phyloP scores from a whole-genome alignment of 1,284 basidiomycete species.

The Ustilago curta region DNA sequence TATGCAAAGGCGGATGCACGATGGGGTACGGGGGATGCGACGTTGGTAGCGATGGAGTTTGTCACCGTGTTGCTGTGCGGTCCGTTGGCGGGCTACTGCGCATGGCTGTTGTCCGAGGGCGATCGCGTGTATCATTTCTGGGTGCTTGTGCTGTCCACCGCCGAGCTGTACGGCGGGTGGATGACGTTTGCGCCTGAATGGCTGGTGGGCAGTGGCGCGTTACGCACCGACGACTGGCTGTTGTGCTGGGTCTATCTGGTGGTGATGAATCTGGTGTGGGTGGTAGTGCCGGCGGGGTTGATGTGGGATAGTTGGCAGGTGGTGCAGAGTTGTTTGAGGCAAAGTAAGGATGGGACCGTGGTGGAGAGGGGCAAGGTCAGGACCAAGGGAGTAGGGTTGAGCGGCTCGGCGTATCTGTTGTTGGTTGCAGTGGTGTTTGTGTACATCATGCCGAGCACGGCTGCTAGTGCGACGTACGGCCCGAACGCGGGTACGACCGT shows the following conservation, averaged over 20 bases:
- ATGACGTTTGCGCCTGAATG: slow-evolving; percentile 68
- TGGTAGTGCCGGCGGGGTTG: slow-evolving; percentile 40
- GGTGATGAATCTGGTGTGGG: slow-evolving; percentile 51
- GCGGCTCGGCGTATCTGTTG: slow-evolving; percentile 27
- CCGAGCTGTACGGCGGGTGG: slow-evolving; percentile 63
- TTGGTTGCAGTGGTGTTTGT: slow-evolving; percentile 20
- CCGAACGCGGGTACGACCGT: slow-evolving; percentile 1
- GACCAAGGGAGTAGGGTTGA: not conserved
- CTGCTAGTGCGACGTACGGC: slow-evolving; percentile 3
- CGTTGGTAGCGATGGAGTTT: slow-evolving; percentile 59
- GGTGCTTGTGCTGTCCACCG: slow-evolving; percentile 54
- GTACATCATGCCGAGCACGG: slow-evolving; percentile 25
- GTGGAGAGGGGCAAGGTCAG: not conserved
- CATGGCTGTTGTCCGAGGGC: slow-evolving; percentile 44
- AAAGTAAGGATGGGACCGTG: slow-evolving; percentile 6
- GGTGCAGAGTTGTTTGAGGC: slow-evolving; percentile 9
- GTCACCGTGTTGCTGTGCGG: slow-evolving; percentile 61
- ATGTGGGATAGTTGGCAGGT: slow-evolving; percentile 40
- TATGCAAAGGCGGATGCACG: slow-evolving; percentile 60
- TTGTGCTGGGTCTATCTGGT: slow-evolving; percentile 48
- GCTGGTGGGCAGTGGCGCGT: slow-evolving; percentile 36
- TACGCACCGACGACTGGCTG: slow-evolving; percentile 33
- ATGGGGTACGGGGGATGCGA: slow-evolving; percentile 60
- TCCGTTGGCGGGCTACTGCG: slow-evolving; percentile 58
- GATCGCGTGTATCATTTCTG: slow-evolving; percentile 60